phyloP scores from a whole-genome alignment of 179 eudicot genomes.

The Spergularia azorica region DNA sequence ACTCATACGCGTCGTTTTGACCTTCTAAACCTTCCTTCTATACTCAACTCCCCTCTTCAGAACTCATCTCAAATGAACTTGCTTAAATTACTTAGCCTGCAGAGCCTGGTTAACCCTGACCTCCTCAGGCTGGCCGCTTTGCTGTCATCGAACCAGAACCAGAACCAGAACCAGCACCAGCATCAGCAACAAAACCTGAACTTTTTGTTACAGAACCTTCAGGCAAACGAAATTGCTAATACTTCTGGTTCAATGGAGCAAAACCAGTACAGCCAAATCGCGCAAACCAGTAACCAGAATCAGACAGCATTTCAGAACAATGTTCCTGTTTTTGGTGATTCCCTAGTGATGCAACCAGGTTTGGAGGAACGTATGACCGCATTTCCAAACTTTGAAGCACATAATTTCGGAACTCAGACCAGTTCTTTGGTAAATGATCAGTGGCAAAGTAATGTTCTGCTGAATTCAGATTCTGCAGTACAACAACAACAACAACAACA shows the following conservation, averaged over 20 bases:
- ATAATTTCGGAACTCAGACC: conserved; percentile 17
- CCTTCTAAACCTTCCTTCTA: conserved; percentile 64
- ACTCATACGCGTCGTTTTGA: conserved; percentile 86
- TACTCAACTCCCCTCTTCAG: conserved; percentile 44
- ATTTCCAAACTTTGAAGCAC: conserved; percentile 23
- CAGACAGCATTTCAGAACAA: conserved; percentile 24
- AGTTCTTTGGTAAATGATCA: conserved; percentile 16
- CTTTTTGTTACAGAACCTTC: conserved; percentile 39
- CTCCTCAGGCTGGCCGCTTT: conserved; percentile 54
- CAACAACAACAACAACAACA: conserved; percentile 7
- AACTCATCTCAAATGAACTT: conserved; percentile 49
- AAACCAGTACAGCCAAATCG: neutral
- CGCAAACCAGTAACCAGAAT: conserved; percentile 24
- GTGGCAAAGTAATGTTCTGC: conserved; percentile 38
- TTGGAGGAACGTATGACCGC: conserved; percentile 32
- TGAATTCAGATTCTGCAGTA: neutral
- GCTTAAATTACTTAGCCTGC: conserved; percentile 51
- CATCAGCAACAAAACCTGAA: conserved; percentile 31
- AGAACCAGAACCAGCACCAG: conserved; percentile 22
- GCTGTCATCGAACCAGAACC: conserved; percentile 35
- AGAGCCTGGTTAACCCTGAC: conserved; percentile 59
- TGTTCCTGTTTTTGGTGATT: conserved; percentile 22
- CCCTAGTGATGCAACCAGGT: conserved; percentile 36
- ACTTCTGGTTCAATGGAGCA: neutral
- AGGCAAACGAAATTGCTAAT: conserved; percentile 16